These are phyloP conservation scores for Angophora floribunda DNA, from an alignment of 345 rosid species.

Conservation along the genomic window DNA sequence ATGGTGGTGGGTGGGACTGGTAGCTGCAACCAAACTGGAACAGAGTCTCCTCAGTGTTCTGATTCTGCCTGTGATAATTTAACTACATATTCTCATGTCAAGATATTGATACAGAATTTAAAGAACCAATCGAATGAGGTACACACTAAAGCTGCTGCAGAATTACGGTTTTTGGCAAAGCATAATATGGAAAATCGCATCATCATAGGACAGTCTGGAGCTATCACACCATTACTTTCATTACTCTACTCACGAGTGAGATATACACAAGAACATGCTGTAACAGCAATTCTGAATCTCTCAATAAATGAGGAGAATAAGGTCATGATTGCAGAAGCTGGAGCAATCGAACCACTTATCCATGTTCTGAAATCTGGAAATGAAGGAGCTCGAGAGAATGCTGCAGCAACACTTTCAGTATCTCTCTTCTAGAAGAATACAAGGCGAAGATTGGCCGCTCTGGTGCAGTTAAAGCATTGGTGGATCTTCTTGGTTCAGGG, in stretches of 20 bases:
- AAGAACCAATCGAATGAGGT: conserved; percentile 36
- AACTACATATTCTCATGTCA: conserved; percentile 35
- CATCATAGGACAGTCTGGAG: conserved; percentile 58
- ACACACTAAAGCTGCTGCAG: conserved; percentile 71
- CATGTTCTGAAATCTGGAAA: conserved; percentile 70
- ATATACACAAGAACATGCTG: conserved; percentile 82
- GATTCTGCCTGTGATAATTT: conserved; percentile 29
- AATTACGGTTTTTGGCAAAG: conserved; percentile 74
- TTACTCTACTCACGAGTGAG: conserved; percentile 57
- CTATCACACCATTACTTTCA: conserved; percentile 53
- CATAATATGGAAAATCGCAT: conserved; percentile 59
- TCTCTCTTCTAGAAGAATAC: conserved; percentile 67
- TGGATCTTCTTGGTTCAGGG: conserved; percentile 70
- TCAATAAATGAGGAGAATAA: conserved; percentile 77
- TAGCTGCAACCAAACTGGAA: conserved; percentile 4
- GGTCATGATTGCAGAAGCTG: conserved; percentile 60
- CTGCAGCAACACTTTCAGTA: conserved; percentile 86
- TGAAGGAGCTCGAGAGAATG: conserved; percentile 79
- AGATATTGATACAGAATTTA: conserved; percentile 56
- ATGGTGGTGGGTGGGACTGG: conserved; percentile 21
- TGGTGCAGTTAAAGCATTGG: conserved; percentile 71
- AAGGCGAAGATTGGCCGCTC: conserved; percentile 78
- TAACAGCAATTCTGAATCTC: conserved; percentile 78
- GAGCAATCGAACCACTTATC: conserved; percentile 71
- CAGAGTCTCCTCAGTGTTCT: conserved; percentile 16